Evolutionary conservation across 148 eudicot genomes (phyloP).

Genomic region (Heliosperma pusillum): DNA sequence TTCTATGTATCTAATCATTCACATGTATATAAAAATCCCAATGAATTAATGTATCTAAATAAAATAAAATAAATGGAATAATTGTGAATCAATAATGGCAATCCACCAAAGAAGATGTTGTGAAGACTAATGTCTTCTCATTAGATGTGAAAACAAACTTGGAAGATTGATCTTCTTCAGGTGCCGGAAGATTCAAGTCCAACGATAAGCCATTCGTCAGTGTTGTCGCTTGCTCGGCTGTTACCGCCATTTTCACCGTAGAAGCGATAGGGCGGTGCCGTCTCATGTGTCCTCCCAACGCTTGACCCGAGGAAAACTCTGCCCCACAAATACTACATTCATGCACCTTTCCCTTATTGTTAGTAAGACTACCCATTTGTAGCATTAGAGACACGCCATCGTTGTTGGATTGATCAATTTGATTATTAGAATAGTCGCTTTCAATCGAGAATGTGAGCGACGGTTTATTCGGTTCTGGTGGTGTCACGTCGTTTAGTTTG

Average conservation of each 20-base stretch:
- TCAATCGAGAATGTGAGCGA: not conserved
- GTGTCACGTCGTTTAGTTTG: conserved; percentile 2
- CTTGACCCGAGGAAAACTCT: conserved; percentile 53
- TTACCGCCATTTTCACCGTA: not conserved
- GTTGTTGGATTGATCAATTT: no score
- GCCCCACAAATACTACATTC: conserved; percentile 57
- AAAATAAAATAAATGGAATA: conserved; percentile 4
- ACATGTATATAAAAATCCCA: not conserved
- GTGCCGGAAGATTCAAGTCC: conserved; percentile 76
- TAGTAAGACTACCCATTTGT: conserved; percentile 26
- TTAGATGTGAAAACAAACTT: conserved; percentile 45
- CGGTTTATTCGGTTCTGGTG: not conserved
- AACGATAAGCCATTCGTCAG: conserved; percentile 34
- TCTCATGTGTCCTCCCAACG: conserved; percentile 64
- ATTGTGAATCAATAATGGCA: conserved; percentile 46
- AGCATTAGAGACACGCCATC: conserved; percentile 30
- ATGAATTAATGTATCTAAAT: not conserved
- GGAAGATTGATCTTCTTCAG: conserved; percentile 35
- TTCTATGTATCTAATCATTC: not conserved
- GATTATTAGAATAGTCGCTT: not conserved
- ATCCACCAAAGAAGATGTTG: conserved; percentile 57
- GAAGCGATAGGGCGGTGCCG: conserved; percentile 45
- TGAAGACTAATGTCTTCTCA: conserved; percentile 56
- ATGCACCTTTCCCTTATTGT: conserved; percentile 35
- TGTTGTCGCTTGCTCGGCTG: not conserved